Percentiles rank a stretch among this genome's conserved stretches.
phyloP scores from a whole-genome alignment of 2,329 filamentous ascomycete genomes.

The Cladosporium colombiae region DNA sequence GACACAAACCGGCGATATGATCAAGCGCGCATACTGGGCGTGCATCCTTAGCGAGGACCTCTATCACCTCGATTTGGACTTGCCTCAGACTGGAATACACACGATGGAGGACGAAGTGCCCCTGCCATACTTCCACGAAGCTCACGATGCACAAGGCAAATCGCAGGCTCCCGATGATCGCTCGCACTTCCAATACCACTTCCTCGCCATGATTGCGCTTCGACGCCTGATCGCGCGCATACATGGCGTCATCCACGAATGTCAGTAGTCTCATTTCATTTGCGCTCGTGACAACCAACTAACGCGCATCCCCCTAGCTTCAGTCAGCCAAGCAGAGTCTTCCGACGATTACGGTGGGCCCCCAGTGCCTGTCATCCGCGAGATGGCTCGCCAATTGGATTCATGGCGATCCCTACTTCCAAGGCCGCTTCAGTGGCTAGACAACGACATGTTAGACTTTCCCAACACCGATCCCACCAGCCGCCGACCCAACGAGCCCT shows the following conservation, averaged over 20 bases:
- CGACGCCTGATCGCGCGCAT: conserved; percentile 56
- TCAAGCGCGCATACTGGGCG: conserved; percentile 59
- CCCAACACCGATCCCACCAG: conserved; percentile 33
- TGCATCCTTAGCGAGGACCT: conserved; percentile 54
- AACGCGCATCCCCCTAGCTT: conserved; percentile 22
- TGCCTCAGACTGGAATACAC: conserved; percentile 58
- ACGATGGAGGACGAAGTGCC: conserved; percentile 56
- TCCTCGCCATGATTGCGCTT: conserved; percentile 61
- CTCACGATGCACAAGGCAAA: conserved; percentile 37
- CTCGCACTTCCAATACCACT: conserved; percentile 60
- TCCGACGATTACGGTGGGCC: conserved; percentile 41
- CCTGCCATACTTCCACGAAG: conserved; percentile 55
- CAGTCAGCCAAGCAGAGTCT: conserved; percentile 31
- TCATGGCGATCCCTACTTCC: conserved; percentile 61
- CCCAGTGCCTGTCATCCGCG: conserved; percentile 49
- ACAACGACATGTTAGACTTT: conserved; percentile 51
- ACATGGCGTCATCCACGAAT: conserved; percentile 53
- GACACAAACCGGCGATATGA: conserved; percentile 52
- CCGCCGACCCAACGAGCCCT: conserved; percentile 35
- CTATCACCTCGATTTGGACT: conserved; percentile 59
- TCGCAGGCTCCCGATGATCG: conserved; percentile 46
- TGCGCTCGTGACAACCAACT: background rate
- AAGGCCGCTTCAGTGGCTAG: conserved; percentile 58
- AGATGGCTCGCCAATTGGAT: conserved; percentile 56
- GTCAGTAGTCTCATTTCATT: conserved; percentile 42